Evolutionary conservation across 106 monocot species (phyloP), one percentile per base, ranked within the genome.

Genomic region (Acanthochlamys bracteata): DNA sequence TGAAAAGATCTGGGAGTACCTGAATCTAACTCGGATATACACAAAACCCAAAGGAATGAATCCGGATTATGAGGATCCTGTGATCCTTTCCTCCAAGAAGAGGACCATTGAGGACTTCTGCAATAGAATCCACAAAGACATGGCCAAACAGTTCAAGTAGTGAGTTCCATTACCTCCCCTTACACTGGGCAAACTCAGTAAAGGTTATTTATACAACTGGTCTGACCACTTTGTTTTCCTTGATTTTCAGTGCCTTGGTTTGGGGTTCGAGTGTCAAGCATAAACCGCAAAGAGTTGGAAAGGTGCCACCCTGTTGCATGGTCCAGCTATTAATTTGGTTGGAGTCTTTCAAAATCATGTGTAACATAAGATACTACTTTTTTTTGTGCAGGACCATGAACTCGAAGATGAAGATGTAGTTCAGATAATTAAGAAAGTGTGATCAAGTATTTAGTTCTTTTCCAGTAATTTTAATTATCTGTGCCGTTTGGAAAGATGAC

Each of bases 191-290:
- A n/a, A 51, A 51, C 51, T 51, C 51, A 51, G n/a, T 13, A 2
- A 51, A 51, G 13, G 8, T 14, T 15, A 9, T 4, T 51, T 33
- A 33, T 33, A 33, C 33, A 33, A 33, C 33, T 33, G 33, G 33
- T 33, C 33, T 33, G 1, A 6, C 33, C 33, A 33, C 1, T n/a
- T n/a, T 1, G 33, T 33, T 6, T 33, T 33, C 33, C 4, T 33
- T 33, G 33, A 20, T 73, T 11, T 80, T 52, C 64, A 98, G 98
- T 71, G 88, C 91, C 8, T 67, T 98, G 47, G 96, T 98, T 60
- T 98, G 98, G 98, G 98, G 98, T 56, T 98, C 98, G 13, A 98
- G 91, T 49, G 98, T 20, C 53, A 98, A 98, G 64, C 98, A 98
- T 67, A 98, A 88, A 66, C 91, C 98, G 11, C 98, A 96, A 70